phyloP scores from a whole-genome alignment of 805 yeast genomes.

The Cyberlindnera misumaiensis region DNA sequence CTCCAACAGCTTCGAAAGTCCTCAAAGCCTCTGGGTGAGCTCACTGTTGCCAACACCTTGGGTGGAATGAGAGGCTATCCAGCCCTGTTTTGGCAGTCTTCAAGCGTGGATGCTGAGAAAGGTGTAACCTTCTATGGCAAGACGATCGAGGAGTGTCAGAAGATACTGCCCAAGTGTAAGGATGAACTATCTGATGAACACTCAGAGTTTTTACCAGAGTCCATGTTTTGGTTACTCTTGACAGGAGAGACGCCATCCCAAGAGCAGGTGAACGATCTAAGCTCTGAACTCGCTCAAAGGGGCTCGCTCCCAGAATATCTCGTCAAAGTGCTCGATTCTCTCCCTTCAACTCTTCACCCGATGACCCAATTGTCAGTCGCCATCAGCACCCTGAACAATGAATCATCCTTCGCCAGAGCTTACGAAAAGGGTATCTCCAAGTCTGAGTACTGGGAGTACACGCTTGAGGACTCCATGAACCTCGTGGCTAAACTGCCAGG shows the following conservation, averaged over 20 bases:
- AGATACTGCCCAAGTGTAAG: slow-evolving; percentile 49
- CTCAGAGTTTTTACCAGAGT: slow-evolving; percentile 64
- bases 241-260: slow-evolving; percentile 67
- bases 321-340: slow-evolving; percentile 49
- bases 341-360: slow-evolving; percentile 70
- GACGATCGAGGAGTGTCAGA: slow-evolving; percentile 68
- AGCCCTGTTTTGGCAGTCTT: slow-evolving; percentile 75
- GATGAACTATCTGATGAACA: slow-evolving; percentile 25
- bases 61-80: slow-evolving; percentile 82
- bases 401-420: slow-evolving; percentile 64
- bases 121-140: slow-evolving; percentile 77
- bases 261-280: slow-evolving; percentile 48
- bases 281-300: slow-evolving; percentile 57
- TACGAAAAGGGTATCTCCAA: slow-evolving; percentile 67
- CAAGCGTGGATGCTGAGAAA: slow-evolving; percentile 65
- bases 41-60: slow-evolving; percentile 36
- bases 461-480: slow-evolving; percentile 63
- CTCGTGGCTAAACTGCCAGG: slow-evolving; percentile 70
- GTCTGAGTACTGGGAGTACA: slow-evolving; percentile 67
- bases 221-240: slow-evolving; percentile 71
- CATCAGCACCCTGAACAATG: slow-evolving; percentile 64
- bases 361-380: slow-evolving; percentile 81
- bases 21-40: slow-evolving; percentile 35
- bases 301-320: slow-evolving; percentile 61
- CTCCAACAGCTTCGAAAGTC: slow-evolving; percentile 33